Base-by-base conservation (phyloP, 163 green algal species). In the Chlamydomonas reinhardtii region DNA sequence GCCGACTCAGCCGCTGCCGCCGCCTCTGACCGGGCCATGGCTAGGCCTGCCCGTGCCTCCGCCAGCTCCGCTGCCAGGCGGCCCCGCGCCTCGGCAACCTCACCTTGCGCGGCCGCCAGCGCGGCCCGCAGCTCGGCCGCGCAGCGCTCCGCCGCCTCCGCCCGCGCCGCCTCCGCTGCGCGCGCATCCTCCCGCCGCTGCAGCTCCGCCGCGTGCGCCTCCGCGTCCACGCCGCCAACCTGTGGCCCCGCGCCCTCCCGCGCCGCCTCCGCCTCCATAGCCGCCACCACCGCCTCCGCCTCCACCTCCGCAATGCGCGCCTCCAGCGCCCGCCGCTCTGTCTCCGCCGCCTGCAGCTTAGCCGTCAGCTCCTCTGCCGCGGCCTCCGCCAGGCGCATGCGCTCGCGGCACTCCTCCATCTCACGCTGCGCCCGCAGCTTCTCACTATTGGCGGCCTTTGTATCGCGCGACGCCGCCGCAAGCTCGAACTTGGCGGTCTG, bases 381-480 rank as follows among this genome's bases (percentile, higher is more conserved):
- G 32, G 68, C 54, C 69, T 85, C 79, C 69, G 68, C 68, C 52
- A 29, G 24, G 15, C 79, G 68, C 68, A 61, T 15, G 31, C 79
- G 52, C n/a, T 78, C 66, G 68, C 72, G 32, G 3, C 54, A 56
- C 34, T 85, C 79, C 79, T 85, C 79, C 79, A 85, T 71, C 54
- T 85, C 79, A 48, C 43, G 39, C 54, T 85, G 79, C 68, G 79
- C 79, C 12, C 62, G 71, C 4, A 85, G 66, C 68, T 78, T 78
- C 69, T 76, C 79, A 25, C 39, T 69, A 16, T 85, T 85, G 20
- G 79, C 79, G 20, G 79, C 79, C 54, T 85, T 85, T 52, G 59
- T 54, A 69, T 85, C 79, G 6, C 79, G 79, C 15, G 68, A 85
- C 15, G 79, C 79, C 34, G 79, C 79, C 16, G 69, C 77, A 52